Conservation (phyloP, 1,284 basidiomycete genomes). For the Microbotryum violaceum region DNA sequence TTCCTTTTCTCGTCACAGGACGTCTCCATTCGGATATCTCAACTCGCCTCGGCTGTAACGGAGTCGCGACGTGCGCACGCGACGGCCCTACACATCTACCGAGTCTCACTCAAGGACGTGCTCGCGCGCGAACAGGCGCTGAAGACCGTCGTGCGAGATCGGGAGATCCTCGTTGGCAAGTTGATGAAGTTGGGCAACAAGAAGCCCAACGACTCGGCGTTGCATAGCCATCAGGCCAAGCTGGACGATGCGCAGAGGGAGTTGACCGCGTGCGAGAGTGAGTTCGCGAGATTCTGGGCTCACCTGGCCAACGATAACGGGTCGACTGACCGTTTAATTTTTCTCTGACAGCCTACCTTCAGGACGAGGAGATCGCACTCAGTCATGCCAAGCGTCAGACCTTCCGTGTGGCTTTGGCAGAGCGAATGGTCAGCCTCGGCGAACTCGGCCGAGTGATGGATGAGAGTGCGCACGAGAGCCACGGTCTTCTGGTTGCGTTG, state of each 20-base stretch:
- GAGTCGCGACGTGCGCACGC: conserved; percentile 42
- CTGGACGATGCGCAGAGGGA: conserved; percentile 42
- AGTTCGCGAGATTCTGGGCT: conserved; percentile 22
- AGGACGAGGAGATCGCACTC: conserved; percentile 41
- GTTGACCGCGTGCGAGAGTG: conserved; percentile 43
- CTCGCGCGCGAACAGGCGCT: conserved; percentile 43
- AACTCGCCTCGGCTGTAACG: conserved; percentile 38
- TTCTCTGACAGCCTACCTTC: conserved; percentile 20
- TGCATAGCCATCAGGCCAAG: conserved; percentile 38
- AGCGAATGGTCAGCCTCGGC: conserved; percentile 43
- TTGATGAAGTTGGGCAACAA: conserved; percentile 43
- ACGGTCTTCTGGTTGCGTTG: conserved; percentile 39
- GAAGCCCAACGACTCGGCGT: conserved; percentile 31
- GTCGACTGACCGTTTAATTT: background rate
- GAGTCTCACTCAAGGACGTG: conserved; percentile 43
- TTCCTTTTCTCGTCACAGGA: conserved; percentile 16
- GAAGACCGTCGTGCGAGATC: conserved; percentile 42
- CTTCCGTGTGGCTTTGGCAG: conserved; percentile 43
- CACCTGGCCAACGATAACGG: background rate
- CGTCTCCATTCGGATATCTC: conserved; percentile 39
- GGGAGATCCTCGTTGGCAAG: conserved; percentile 43
- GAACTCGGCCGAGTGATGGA: conserved; percentile 42
- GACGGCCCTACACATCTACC: conserved; percentile 41
- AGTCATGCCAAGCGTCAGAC: conserved; percentile 43
- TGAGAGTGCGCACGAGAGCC: conserved; percentile 40